A percentile compares a stretch with the other conserved stretches of the same genome.
phyloP scores from a whole-genome alignment of 2,329 filamentous ascomycete genomes.

The Leptographium procerum region DNA sequence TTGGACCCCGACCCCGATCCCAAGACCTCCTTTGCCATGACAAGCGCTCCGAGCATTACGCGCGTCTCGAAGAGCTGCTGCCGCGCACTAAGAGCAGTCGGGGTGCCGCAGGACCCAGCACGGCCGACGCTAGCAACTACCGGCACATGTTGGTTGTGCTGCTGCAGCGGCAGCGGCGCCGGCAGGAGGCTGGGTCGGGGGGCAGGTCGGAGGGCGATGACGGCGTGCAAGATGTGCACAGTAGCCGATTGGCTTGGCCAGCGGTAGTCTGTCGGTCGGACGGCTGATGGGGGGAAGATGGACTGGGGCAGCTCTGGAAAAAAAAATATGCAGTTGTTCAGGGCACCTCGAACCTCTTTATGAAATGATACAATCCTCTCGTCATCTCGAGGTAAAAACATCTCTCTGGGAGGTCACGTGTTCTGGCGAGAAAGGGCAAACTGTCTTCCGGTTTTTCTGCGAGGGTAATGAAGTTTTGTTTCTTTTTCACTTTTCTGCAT shows the following conservation, averaged over 20 bases:
- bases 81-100: slow-evolving; percentile 38
- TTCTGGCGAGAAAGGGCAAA: background rate
- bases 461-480: too few species aligned
- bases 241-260: too few species aligned
- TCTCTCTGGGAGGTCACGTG: background rate
- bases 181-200: background rate
- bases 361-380: too few species aligned
- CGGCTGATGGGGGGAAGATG: too few species aligned
- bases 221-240: too few species aligned
- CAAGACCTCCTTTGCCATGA: slow-evolving; percentile 36
- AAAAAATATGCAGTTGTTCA: background rate
- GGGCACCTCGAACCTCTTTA: too few species aligned
- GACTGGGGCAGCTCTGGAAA: background rate
- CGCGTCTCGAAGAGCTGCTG: slow-evolving; percentile 68
- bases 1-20: too few species aligned
- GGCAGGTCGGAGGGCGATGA: too few species aligned
- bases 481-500: background rate
- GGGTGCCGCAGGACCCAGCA: background rate
- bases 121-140: slow-evolving; percentile 40
- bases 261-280: too few species aligned
- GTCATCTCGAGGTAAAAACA: background rate
- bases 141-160: slow-evolving; percentile 54
- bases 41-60: slow-evolving; percentile 57
- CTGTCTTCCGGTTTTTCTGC: too few species aligned
- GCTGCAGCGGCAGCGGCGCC: slow-evolving; percentile 49